Conservation (phyloP, 257 asterid genomes). For the Salvia hispanica region DNA sequence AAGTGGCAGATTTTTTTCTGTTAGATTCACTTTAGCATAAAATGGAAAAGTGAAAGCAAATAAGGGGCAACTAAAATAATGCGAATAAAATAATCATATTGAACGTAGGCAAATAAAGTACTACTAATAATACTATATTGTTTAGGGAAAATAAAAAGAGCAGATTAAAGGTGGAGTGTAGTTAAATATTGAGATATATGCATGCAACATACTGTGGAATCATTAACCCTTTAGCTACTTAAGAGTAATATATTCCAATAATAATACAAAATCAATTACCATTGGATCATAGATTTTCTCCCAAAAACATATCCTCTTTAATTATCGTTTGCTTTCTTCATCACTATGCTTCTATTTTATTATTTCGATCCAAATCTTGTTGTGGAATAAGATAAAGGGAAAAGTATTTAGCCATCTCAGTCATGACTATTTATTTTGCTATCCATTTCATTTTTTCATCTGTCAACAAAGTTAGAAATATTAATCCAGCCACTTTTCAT, state of each 20-base stretch:
- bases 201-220: conserved; percentile 32
- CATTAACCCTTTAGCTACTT: conserved; percentile 7
- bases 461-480: too few relatives aligned
- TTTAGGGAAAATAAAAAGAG: not conserved
- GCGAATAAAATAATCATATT: not conserved
- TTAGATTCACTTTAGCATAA: too few relatives aligned
- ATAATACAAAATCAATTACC: not conserved
- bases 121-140: not conserved
- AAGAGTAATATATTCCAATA: not conserved
- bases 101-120: not conserved
- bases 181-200: conserved; percentile 22
- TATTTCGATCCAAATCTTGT: conserved; percentile 2
- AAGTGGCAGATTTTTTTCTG: too few relatives aligned
- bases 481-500: too few relatives aligned
- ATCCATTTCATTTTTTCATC: too few relatives aligned
- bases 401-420: not conserved
- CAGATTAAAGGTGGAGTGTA: not conserved
- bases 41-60: too few relatives aligned
- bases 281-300: not conserved
- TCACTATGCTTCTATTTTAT: not conserved
- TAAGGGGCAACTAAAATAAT: too few relatives aligned
- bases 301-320: conserved; percentile 3
- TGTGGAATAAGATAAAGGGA: not conserved
- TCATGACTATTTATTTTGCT: not conserved
- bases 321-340: not conserved